Evolutionary conservation across 306 rosid species (phyloP).

Genomic region (Sindora glabra): DNA sequence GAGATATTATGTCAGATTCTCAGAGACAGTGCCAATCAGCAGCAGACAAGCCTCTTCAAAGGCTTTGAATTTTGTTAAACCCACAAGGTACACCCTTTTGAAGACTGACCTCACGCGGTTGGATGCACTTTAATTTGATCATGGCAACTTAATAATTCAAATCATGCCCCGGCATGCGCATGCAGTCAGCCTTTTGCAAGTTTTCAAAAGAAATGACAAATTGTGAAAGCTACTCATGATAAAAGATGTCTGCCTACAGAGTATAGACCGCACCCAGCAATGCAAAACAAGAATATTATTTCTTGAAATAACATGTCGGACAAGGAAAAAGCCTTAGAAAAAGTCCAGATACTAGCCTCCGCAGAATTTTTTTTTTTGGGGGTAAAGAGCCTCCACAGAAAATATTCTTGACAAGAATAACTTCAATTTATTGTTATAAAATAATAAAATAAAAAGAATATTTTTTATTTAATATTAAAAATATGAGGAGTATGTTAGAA

Average conservation of each 20-base stretch:
- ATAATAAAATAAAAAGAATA: neutral
- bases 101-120: slow-evolving; percentile 5
- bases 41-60: neutral
- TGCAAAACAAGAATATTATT: neutral
- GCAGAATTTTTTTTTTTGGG: no score
- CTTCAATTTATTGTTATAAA: neutral
- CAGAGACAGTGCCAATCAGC: neutral
- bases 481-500: no score
- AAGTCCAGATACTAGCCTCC: no score
- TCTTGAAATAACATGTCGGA: neutral
- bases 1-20: slow-evolving; percentile 1
- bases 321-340: neutral
- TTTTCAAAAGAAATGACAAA: slow-evolving; percentile 6
- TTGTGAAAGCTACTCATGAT: slow-evolving; percentile 11
- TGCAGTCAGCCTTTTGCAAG: neutral
- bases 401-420: neutral
- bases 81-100: neutral
- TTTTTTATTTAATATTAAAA: no score
- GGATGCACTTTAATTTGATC: slow-evolving; percentile 14
- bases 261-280: no score
- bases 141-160: no score
- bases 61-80: slow-evolving; percentile 7
- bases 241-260: neutral
- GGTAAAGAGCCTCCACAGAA: neutral
- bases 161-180: slow-evolving; percentile 20